These are phyloP conservation scores for Inosperma sp. DNA, from an alignment of 768 basidiomycete species.

Conservation along the genomic window DNA sequence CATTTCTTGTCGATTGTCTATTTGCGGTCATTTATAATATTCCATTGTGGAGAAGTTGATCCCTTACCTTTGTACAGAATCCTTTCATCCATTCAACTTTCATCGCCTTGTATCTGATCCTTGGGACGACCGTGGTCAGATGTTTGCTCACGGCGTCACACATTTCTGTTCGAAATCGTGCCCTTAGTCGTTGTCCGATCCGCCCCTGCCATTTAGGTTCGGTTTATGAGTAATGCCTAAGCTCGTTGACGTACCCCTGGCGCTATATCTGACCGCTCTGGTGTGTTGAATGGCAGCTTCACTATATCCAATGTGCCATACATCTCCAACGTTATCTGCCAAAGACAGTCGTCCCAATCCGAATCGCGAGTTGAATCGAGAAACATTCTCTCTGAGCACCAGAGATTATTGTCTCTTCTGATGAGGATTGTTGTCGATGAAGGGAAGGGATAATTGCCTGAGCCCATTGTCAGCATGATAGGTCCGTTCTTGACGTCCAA, in stretches of 20 bases:
- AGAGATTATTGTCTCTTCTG: slow-evolving; percentile 42
- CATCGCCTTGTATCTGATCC: slow-evolving; percentile 31
- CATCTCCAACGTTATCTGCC: slow-evolving; percentile 57
- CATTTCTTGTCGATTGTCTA: slow-evolving; percentile 22
- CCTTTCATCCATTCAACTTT: slow-evolving; percentile 52
- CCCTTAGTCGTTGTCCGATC: slow-evolving; percentile 40
- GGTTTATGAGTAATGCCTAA: not conserved
- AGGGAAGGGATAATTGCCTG: slow-evolving; percentile 33
- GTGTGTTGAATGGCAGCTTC: slow-evolving; percentile 5
- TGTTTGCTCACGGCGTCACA: slow-evolving; percentile 48
- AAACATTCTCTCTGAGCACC: slow-evolving; percentile 61
- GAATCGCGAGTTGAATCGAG: slow-evolving; percentile 38
- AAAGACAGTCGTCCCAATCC: slow-evolving; percentile 64
- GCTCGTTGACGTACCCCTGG: slow-evolving; percentile 10
- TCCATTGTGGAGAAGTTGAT: not conserved
- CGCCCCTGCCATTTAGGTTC: slow-evolving; percentile 39
- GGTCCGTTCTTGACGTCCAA: slow-evolving; percentile 6
- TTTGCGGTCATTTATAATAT: not conserved
- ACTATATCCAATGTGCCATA: slow-evolving; percentile 34
- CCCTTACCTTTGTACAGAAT: slow-evolving; percentile 48
- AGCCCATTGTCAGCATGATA: slow-evolving; percentile 4
- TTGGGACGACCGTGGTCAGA: slow-evolving; percentile 27
- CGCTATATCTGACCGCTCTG: not conserved
- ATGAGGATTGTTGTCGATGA: slow-evolving; percentile 44
- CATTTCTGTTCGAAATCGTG: slow-evolving; percentile 47